A percentile compares a stretch with the other conserved stretches of the same genome.
Evolutionary conservation across 192 early-diverging fungal genomes (phyloP).

Genomic region (Backusella tuberculispora): DNA sequence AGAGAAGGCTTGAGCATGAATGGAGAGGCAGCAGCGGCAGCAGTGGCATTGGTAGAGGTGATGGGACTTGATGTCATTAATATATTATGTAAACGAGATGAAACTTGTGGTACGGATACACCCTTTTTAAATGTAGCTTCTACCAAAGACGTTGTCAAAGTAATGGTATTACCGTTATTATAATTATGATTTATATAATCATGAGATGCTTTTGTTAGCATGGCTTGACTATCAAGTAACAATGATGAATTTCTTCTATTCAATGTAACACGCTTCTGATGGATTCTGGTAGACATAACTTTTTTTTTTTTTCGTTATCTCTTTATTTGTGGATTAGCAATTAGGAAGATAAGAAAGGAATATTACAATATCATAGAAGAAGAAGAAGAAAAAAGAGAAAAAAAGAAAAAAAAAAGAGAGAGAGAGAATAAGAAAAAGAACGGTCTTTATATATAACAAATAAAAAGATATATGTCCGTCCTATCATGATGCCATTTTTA

Average conservation of each 20-base stretch:
- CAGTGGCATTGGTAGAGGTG: not conserved
- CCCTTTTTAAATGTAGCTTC: not conserved
- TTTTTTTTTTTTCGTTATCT: not conserved
- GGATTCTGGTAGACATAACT: not conserved
- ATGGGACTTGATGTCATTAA: not conserved
- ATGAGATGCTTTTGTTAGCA: not conserved
- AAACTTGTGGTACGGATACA: not conserved
- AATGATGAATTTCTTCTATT: constrained; percentile 19
- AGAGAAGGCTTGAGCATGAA: constrained; percentile 27
- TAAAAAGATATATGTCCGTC: not conserved
- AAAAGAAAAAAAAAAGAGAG: not conserved
- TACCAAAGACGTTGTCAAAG: not conserved
- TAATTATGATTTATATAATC: not conserved
- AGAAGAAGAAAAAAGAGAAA: not conserved
- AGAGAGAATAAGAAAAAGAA: not conserved
- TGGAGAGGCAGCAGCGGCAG: constrained; percentile 9
- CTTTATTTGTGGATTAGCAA: too few species aligned
- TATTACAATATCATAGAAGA: too few species aligned
- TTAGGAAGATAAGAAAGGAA: not conserved
- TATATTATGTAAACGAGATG: constrained; percentile 8
- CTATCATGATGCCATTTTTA: constrained; percentile 14
- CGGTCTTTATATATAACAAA: not conserved
- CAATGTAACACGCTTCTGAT: constrained; percentile 19
- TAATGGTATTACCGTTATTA: not conserved
- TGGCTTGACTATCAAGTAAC: constrained; percentile 10